Base-by-base conservation (phyloP, 257 asterid genomes). In the Perilla frutescens region DNA sequence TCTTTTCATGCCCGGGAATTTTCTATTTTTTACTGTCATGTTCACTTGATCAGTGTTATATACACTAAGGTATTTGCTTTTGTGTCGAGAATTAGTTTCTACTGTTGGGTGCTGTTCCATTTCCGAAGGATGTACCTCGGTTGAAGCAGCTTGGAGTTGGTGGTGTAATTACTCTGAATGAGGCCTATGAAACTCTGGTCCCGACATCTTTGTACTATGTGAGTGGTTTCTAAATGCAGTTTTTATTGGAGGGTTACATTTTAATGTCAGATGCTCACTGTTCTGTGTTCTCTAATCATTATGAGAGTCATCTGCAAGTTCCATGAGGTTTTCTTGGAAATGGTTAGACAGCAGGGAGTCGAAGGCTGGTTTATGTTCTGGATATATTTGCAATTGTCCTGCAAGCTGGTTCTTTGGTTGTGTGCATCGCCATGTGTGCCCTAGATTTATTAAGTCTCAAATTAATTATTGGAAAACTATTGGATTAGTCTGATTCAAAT, bases 141-240 rank as follows among this genome's bases (percentile, higher is more conserved):
- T 78, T 93, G 87, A 91, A 88, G 90, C 87, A 79, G 81, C 93
- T 93, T n/a, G 98, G 98, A 5, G 98, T 93, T 81, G 97, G 97
- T 81, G 97, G 98, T 70, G 96, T 92, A 4, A 90, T 92, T 56
- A 92, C 98, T 54, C 89, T 93, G 68, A 93, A 93, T 78, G 97
- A 93, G 82, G 89, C 96, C 48, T 93, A 89, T 54, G 98, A 93
- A 81, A 93, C 98, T 66, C 83, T 93, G 87, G 98, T 93, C 34
- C 90, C 96, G 0, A 81, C 98, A 48, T 87, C 97, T 31, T 79
- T 93, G 87, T 93, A 93, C 81, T 85, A 81, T 70, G 98, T 93
- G 68, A 89, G 98, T 87, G 64, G 56, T 40, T 12, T 60, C 11
- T 1, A 53, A 50, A 15, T 51, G 64, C 7, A 37, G 36, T 26